Evolutionary conservation across 352 stramenopile genomes (phyloP).

Genomic region (Pythium pyrilobum): DNA sequence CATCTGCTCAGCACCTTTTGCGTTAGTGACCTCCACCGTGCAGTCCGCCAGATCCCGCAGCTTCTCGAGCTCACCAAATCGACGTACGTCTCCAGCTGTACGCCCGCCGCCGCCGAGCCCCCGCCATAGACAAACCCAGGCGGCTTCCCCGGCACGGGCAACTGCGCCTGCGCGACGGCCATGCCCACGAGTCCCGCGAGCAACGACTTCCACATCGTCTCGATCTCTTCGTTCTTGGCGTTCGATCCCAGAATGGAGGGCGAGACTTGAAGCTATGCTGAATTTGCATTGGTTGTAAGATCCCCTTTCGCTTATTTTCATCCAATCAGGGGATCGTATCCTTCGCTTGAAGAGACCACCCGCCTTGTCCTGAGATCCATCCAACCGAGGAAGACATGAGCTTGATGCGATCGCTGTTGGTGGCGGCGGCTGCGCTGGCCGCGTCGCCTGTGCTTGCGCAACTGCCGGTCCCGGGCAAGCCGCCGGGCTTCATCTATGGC

Average conservation of each 20-base stretch:
- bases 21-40: too few relatives aligned
- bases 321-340: conserved; percentile 1
- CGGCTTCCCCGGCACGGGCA: conserved; percentile 53
- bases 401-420: conserved; percentile 5
- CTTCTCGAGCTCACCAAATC: conserved; percentile 45
- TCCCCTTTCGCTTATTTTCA: not conserved
- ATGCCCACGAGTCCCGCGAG: conserved; percentile 6
- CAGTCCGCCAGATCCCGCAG: not conserved
- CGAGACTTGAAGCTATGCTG: conserved; percentile 3
- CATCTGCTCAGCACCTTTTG: too few relatives aligned
- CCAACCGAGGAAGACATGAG: not conserved
- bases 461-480: conserved; percentile 52
- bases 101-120: conserved; percentile 41
- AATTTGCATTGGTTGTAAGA: conserved; percentile 20
- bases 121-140: conserved; percentile 59
- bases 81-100: conserved; percentile 84
- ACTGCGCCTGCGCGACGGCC: conserved; percentile 26
- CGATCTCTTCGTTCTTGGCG: not conserved
- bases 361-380: too few relatives aligned
- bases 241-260: too few relatives aligned
- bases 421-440: not conserved
- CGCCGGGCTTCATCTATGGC: conserved; percentile 57
- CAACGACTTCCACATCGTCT: conserved; percentile 18
- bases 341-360: too few relatives aligned
- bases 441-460: conserved; percentile 24